These are phyloP conservation scores for Candida fluviatilis DNA, from an alignment of 805 yeast genomes.

Conservation along the genomic window DNA sequence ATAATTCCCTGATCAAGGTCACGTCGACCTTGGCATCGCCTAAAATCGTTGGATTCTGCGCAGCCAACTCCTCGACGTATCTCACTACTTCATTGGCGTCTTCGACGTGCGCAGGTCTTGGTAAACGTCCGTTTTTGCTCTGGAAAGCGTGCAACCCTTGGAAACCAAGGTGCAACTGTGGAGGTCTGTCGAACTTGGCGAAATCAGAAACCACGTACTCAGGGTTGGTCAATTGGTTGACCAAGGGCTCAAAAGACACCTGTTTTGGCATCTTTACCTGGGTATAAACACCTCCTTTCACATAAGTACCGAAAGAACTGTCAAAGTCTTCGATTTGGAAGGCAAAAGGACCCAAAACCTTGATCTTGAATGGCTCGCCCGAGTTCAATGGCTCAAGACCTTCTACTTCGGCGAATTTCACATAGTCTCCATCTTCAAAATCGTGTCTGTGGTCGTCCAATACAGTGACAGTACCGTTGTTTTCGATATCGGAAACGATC, in stretches of 20 bases:
- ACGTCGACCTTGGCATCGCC: slow-evolving; percentile 57
- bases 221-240: slow-evolving; percentile 67
- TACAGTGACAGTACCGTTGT: slow-evolving; percentile 88
- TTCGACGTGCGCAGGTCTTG: slow-evolving; percentile 68
- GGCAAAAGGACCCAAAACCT: slow-evolving; percentile 93
- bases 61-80: slow-evolving; percentile 55
- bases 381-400: slow-evolving; percentile 75
- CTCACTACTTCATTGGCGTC: slow-evolving; percentile 69
- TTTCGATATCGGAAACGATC: slow-evolving; percentile 83
- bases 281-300: slow-evolving; percentile 84
- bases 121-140: slow-evolving; percentile 56
- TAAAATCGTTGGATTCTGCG: slow-evolving; percentile 52
- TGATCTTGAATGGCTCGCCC: slow-evolving; percentile 69
- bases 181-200: slow-evolving; percentile 91
- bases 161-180: slow-evolving; percentile 87
- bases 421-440: slow-evolving; percentile 85
- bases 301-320: slow-evolving; percentile 55
- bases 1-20: slow-evolving; percentile 62
- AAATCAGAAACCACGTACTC: slow-evolving; percentile 80
- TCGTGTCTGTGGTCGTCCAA: slow-evolving; percentile 92
- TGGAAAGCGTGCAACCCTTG: slow-evolving; percentile 80
- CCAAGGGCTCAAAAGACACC: slow-evolving; percentile 58
- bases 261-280: slow-evolving; percentile 83
- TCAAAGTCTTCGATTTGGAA: slow-evolving; percentile 64
- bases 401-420: slow-evolving; percentile 79